Evolutionary conservation across 2,329 filamentous ascomycete species (phyloP), one percentile per base, ranked within the genome.

Genomic region (Didymella exigua): DNA sequence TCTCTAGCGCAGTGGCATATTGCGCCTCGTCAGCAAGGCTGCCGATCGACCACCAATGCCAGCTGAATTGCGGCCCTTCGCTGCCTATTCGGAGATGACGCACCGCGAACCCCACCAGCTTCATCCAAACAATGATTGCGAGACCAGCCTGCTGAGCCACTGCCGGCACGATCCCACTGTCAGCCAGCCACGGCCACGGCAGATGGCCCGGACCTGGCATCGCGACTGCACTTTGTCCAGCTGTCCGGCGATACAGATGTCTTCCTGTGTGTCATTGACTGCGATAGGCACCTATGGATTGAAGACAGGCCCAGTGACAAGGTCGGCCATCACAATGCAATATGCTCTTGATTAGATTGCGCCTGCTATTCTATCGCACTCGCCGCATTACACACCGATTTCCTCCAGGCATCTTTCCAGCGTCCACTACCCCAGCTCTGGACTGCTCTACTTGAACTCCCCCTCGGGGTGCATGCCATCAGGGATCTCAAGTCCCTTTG

Each of bases 401-500:
- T n/a, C 26, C 9, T 16, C n/a, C 23, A 34, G 3, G 11, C 7
- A 45, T 19, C 42, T 45, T 24, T 3, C 14, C 21, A 13, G 11
- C 30, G 19, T 13, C 29, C 3, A n/a, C 10, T 8, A n/a, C 29
- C 16, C 16, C 16, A 2, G 9, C 16, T 29, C 18, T 34, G 29
- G 7, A n/a, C 11, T 14, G 4, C n/a, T 27, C 23, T 37, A 62
- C 33, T 61, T 64, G 43, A 72, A 73, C 54, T 69, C 70, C 1
- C 54, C 59, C n/a, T 71, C 62, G 1, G 71, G 69, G 41, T 73
- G 69, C 53, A 71, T 56, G 5, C 71, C 72, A 50, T 75, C 72
- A 5, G 70, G 70, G 43, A 68, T 65, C 54, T 74, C 72, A 23
- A 75, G 38, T 9, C 56, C 62, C 18, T 64, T 65, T 13, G 66